Evolutionary conservation across 192 early-diverging fungal genomes (phyloP).

Genomic region (Rhizophagus sp.): DNA sequence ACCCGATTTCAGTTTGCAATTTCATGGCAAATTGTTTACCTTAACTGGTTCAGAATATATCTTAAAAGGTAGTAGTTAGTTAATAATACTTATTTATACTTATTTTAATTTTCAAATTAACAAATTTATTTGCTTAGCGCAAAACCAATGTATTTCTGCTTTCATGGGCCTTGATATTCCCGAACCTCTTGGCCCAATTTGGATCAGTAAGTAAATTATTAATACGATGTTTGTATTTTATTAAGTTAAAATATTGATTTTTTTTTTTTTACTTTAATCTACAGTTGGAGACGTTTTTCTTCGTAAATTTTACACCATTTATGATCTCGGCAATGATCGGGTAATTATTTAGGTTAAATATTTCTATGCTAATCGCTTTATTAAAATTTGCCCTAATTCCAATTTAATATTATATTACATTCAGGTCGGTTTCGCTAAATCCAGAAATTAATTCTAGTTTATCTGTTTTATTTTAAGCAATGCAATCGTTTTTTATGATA

Average conservation of each 20-base stretch:
- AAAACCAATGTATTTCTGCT: slow-evolving; percentile 69
- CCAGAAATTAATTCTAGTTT: not conserved
- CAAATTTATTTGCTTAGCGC: slow-evolving; percentile 53
- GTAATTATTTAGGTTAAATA: slow-evolving; percentile 55
- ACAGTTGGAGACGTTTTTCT: slow-evolving; percentile 79
- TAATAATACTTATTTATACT: slow-evolving; percentile 7
- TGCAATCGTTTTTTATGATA: no score
- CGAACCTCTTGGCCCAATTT: slow-evolving; percentile 70
- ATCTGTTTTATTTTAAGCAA: no score
- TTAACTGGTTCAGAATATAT: slow-evolving; percentile 59
- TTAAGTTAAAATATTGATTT: not conserved
- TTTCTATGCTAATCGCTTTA: slow-evolving; percentile 39
- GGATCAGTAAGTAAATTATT: slow-evolving; percentile 58
- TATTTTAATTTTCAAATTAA: slow-evolving; percentile 27
- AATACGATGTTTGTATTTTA: not conserved
- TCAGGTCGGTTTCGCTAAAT: slow-evolving; percentile 15
- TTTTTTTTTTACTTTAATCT: slow-evolving; percentile 12
- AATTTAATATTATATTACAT: not conserved
- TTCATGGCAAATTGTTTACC: slow-evolving; percentile 71
- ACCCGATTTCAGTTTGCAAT: slow-evolving; percentile 77
- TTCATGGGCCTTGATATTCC: slow-evolving; percentile 96
- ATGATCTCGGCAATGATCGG: slow-evolving; percentile 69
- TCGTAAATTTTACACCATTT: slow-evolving; percentile 78
- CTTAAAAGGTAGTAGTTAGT: slow-evolving; percentile 36
- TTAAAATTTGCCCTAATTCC: not conserved